Evolutionary conservation across 2,329 filamentous ascomycete species (phyloP), one percentile per base, ranked within the genome.

Genomic region (Plenodomus tracheiphilus): DNA sequence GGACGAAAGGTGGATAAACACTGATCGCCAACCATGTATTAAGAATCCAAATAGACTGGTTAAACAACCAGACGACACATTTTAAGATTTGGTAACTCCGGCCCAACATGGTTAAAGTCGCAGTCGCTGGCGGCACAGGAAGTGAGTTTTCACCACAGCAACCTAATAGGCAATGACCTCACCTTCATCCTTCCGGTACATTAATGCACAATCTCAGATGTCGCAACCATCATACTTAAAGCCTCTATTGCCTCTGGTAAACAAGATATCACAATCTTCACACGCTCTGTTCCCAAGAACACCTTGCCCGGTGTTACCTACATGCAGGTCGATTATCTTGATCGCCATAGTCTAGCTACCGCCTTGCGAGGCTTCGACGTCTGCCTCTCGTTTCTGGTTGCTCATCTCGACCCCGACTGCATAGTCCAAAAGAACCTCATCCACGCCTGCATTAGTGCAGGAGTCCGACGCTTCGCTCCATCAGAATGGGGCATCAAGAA

Each of bases 171-270:
- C n/a, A n/a, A n/a, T n/a, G n/a, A n/a, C n/a, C n/a, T n/a, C n/a
- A n/a, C n/a, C n/a, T n/a, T n/a, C n/a, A n/a, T n/a, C n/a, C 13
- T 4, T 32, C 4, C 39, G 18, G 8, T 9, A 19, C n/a, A 17
- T 30, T 13, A 30, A 17, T 43, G 39, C 4, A 32, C 17, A 28
- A 19, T 2, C 13, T 11, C 39, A 84, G 81, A 81, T 46, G 76
- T 85, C 39, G 79, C 77, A 2, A 73, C 68, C 36, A 81, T 83
- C 59, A 61, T 85, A 9, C 66, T 84, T 18, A 80, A 83, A 48
- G 73, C 67, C 3, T 70, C 84, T 0, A 58, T 81, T 2, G 74
- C 75, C 2, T 70, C 72, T 3, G 72, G 73, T 9, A 81, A 77
- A 45, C 82, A 85, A 47, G 71, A 82, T 0, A 79, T 85, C 39